Base-by-base conservation (phyloP, 371 early-diverging fungal genomes). In the Smittium mucronatum region DNA sequence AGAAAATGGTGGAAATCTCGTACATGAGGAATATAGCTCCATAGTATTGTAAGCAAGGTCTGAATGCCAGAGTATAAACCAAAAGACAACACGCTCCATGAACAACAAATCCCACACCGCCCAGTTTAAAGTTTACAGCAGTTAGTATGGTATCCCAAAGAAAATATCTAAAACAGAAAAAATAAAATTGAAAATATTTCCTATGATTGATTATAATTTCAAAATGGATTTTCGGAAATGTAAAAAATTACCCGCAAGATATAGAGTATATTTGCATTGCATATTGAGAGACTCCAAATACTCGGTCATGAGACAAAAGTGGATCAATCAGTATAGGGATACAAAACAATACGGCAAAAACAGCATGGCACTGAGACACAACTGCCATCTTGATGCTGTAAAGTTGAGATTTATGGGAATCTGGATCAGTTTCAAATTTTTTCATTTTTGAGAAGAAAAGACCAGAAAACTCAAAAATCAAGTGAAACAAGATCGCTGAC, bases 11-110 rank as follows among this genome's bases (percentile, higher is more conserved):
- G 71, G 88, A 88, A 35, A 91, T 78, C 78, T 95, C 96, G 76
- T 88, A 94, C 85, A 95, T 84, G 57, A 95, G 83, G 71, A 92
- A 93, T 36, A 87, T 84, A 21, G 90, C 84, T n/a, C 93, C 96
- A 73, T 88, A 94, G 76, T 92, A 93, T 73, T 88, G 85, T 60
- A 93, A 76, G 72, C 92, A 91, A 16, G 96, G 96, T 64, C 85
- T 81, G 47, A 11, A 47, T 21, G 21, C 47, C 5, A 47, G 47
- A 47, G 47, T 11, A 21, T 11, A 47, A 11, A 47, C 47, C 5
- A 47, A 21, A 47, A 47, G 11, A 21, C 93, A 91, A 36, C 86
- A 82, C 31, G 90, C 32, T 15, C 89, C 96, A 70, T 95, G 96
- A 31, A 91, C 73, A 8, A 89, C 87, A 81, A 94, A 93, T 17